phyloP scores from a whole-genome alignment of 352 stramenopile species.

The Paralagenidium karlingii region DNA sequence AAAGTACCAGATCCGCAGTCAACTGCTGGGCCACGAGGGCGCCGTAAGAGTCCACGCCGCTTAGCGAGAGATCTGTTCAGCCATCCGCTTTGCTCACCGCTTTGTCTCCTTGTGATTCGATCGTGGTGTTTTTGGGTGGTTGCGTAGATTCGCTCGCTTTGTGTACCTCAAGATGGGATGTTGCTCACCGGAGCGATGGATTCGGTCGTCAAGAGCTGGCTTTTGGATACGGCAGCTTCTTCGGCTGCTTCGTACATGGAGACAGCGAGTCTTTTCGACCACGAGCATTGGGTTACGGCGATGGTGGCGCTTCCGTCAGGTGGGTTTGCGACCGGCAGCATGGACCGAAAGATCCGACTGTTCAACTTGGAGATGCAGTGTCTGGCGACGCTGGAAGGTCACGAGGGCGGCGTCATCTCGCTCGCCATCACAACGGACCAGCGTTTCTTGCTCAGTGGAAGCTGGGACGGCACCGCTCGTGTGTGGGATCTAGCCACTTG shows the following conservation, averaged over 20 bases:
- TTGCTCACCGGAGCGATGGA: constrained; percentile 73
- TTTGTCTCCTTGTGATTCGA: constrained; percentile 1
- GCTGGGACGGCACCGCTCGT: constrained; percentile 69
- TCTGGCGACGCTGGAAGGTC: constrained; percentile 26
- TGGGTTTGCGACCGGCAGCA: constrained; percentile 61
- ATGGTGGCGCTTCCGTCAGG: constrained; percentile 22
- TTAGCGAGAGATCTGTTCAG: constrained; percentile 5
- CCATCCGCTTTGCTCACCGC: not conserved
- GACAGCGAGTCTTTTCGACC: constrained; percentile 45
- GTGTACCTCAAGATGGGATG: constrained; percentile 24
- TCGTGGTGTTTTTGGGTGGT: constrained; percentile 2
- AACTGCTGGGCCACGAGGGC: constrained; percentile 63
- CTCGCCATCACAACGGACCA: constrained; percentile 20
- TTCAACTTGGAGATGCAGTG: constrained; percentile 35
- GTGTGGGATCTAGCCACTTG: constrained; percentile 49
- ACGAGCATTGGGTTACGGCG: constrained; percentile 78
- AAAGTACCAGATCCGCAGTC: constrained; percentile 5
- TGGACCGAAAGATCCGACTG: constrained; percentile 70
- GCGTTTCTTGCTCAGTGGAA: constrained; percentile 50
- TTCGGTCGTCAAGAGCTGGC: constrained; percentile 38
- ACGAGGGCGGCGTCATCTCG: constrained; percentile 71
- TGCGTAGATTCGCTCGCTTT: constrained; percentile 45
- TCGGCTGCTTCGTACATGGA: constrained; percentile 25
- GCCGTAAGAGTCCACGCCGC: too few species aligned
- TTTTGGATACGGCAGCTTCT: constrained; percentile 3